Conservation (phyloP, 768 basidiomycete genomes). For the Mycena kentingensis region DNA sequence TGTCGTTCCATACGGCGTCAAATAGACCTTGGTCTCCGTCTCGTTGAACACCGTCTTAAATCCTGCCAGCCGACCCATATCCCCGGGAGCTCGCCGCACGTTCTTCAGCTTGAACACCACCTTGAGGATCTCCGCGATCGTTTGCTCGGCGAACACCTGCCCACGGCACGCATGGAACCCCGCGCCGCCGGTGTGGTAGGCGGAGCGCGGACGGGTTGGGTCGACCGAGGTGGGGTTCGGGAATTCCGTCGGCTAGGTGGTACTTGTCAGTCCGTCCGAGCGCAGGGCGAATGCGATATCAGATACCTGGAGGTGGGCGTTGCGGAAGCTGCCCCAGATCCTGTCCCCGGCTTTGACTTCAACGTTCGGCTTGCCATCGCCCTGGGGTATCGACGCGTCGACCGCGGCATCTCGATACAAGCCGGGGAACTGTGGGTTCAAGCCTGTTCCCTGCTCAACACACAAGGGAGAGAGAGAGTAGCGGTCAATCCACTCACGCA, state of each 20-base stretch:
- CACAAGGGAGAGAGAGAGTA: neutral
- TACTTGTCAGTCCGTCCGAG: neutral
- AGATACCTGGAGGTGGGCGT: slow-evolving; percentile 38
- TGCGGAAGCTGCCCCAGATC: slow-evolving; percentile 36
- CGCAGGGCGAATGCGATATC: neutral
- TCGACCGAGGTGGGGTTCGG: slow-evolving; percentile 15
- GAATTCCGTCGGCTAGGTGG: slow-evolving; percentile 23
- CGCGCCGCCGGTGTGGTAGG: slow-evolving; percentile 34
- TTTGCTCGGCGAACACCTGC: slow-evolving; percentile 35
- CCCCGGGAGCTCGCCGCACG: slow-evolving; percentile 47
- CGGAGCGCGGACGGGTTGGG: slow-evolving; percentile 7
- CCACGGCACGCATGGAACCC: slow-evolving; percentile 48
- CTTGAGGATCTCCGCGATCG: slow-evolving; percentile 46
- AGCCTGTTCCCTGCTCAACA: too few relatives aligned
- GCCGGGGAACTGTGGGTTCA: slow-evolving; percentile 44
- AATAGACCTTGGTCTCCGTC: slow-evolving; percentile 38
- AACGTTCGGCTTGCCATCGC: slow-evolving; percentile 25
- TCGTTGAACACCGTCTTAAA: slow-evolving; percentile 34
- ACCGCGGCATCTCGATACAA: slow-evolving; percentile 39
- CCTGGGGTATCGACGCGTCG: slow-evolving; percentile 30
- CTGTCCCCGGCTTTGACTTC: slow-evolving; percentile 35
- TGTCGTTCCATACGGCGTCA: slow-evolving; percentile 36
- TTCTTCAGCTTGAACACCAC: slow-evolving; percentile 48
- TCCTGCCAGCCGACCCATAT: slow-evolving; percentile 40
- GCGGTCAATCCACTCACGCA: slow-evolving; percentile 39